Evolutionary conservation across 305 asterid species (phyloP), one percentile per base, ranked within the genome.

Genomic region (Solanum hybrid): DNA sequence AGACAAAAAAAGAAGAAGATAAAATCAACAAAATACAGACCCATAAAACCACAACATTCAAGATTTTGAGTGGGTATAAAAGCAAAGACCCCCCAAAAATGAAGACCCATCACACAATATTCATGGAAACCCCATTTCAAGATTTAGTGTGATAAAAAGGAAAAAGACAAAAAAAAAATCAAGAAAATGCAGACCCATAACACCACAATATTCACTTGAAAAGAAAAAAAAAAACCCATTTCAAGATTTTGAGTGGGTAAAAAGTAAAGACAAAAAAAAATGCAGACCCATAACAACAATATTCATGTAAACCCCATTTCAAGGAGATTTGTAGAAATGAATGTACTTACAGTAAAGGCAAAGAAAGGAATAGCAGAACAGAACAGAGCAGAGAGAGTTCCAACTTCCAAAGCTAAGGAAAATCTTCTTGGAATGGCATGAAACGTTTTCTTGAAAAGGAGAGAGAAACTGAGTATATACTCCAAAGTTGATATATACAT

Each of bases 281-380:
- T 13, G 60, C 86, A 79, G 35, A 79, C 86, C n/a, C n/a, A 12
- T 26, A 3, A 6, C 64, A 37, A n/a, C 64, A 37, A 79, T 37
- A 2, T 36, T 37, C 31, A 37, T n/a, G 5, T 14, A 35, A 78
- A 42, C 35, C 36, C 15, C 86, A 81, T 40, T 38, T 12, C 14
- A 38, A 80, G 86, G 76, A 31, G 56, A 78, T n/a, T 38, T 40
- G 66, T 1, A 26, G 31, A 77, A 37, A 89, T 76, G 19, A 91
- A 87, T 71, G 88, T 89, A 90, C 95, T 91, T 91, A 94, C 94
- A 90, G 91, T 88, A 90, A 90, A 91, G 69, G 91, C 92, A 91
- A 94, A 90, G 93, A 19, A 92, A 94, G 51, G 93, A 89, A 91
- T 90, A 91, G 93, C 95, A 90, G 91, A 37, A n/a, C 3, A 35